phyloP scores from a whole-genome alignment of 208 protist genomes.

The Wallacemonas sp. region DNA sequence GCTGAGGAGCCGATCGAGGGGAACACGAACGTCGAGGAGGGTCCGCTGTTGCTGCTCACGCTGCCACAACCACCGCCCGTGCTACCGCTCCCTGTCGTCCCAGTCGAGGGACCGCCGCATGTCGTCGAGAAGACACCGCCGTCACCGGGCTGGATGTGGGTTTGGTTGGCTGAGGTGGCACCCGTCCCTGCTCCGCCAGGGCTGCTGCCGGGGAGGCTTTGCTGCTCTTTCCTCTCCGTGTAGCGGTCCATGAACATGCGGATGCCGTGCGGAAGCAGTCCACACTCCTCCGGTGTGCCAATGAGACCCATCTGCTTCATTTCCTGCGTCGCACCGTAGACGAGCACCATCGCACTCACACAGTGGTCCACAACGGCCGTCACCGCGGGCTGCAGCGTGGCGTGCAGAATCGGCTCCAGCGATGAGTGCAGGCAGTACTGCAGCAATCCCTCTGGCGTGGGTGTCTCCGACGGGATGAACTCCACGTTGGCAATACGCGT shows the following conservation, averaged over 20 bases:
- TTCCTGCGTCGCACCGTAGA: constrained; percentile 87
- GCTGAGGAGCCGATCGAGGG: constrained; percentile 32
- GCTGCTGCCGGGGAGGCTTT: background rate
- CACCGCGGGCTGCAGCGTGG: constrained; percentile 60
- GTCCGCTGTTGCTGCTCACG: constrained; percentile 16
- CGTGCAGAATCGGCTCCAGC: constrained; percentile 52
- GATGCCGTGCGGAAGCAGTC: constrained; percentile 74
- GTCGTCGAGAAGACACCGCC: background rate
- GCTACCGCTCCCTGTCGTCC: constrained; percentile 1
- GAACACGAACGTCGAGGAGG: constrained; percentile 36
- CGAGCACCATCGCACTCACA: constrained; percentile 70
- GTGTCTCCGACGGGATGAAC: constrained; percentile 40
- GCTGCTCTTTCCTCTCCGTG: constrained; percentile 34
- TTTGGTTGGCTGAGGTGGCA: background rate
- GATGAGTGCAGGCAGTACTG: constrained; percentile 53
- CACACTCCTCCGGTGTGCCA: constrained; percentile 77
- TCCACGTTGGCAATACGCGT: constrained; percentile 62
- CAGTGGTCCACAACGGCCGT: constrained; percentile 75
- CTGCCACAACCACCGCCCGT: no score
- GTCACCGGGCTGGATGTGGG: background rate
- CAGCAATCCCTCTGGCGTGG: constrained; percentile 19
- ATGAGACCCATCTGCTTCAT: constrained; percentile 89
- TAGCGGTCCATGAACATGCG: constrained; percentile 63
- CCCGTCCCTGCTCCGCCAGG: background rate
- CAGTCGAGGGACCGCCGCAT: background rate